Evolutionary conservation across 208 protist genomes (phyloP).

Genomic region (Wallacemonas sp.): DNA sequence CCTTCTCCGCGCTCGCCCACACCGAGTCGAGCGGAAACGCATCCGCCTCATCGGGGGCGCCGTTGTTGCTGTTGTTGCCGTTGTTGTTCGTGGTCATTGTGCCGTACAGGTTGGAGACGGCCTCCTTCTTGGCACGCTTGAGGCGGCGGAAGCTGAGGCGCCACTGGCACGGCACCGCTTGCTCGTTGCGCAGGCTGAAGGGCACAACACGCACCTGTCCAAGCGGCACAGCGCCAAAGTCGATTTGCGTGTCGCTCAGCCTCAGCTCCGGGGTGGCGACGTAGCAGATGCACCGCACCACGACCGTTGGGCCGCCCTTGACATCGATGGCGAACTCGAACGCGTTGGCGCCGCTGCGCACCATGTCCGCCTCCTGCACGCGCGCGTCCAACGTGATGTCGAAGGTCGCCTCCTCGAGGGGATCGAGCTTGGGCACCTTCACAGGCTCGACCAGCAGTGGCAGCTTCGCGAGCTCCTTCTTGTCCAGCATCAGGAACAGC

Average conservation of each 20-base stretch:
- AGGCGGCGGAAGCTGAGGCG: conserved; percentile 28
- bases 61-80: neutral
- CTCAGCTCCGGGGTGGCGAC: conserved; percentile 89
- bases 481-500: conserved; percentile 80
- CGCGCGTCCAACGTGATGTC: conserved; percentile 55
- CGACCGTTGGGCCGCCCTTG: conserved; percentile 78
- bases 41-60: conserved; percentile 2
- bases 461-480: conserved; percentile 55
- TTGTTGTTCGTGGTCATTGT: no score
- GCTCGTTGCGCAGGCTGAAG: conserved; percentile 84
- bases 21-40: conserved; percentile 45
- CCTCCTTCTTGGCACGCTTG: conserved; percentile 28
- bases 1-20: conserved; percentile 58
- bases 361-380: conserved; percentile 13
- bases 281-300: conserved; percentile 88
- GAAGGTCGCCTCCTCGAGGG: conserved; percentile 48
- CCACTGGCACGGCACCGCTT: conserved; percentile 92
- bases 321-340: conserved; percentile 87
- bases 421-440: conserved; percentile 69
- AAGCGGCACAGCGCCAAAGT: conserved; percentile 90
- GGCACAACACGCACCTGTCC: conserved; percentile 85
- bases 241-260: conserved; percentile 56
- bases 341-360: conserved; percentile 56
- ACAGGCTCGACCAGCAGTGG: conserved; percentile 76
- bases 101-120: neutral